Base-by-base conservation (phyloP, 2,329 filamentous ascomycete genomes). In the Niveomyces coronatus region DNA sequence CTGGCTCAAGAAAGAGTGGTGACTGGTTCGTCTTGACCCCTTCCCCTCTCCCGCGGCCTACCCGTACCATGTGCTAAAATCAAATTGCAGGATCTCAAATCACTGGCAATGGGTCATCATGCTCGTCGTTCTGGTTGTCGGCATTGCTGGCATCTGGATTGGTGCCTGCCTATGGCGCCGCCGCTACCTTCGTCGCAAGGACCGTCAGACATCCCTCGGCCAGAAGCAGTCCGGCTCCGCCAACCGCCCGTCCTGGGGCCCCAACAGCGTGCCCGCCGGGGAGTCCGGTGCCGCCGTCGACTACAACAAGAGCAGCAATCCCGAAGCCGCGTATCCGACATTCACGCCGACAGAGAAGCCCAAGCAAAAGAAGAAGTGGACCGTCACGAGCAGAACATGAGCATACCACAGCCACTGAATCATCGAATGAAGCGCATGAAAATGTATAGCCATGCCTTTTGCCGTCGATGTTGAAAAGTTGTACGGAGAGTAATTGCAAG, bases 51-150 rank as follows among this genome's bases (percentile, higher is more conserved):
- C 46, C 30, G 9, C 19, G n/a, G n/a, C 15, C 1, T 11, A 14
- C 3, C 11, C 20, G 11, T 17, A 9, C 7, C 14, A 15, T 9
- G 13, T 33, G 14, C 37, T 32, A 11, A 29, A n/a, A n/a, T n/a
- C 28, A 14, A 9, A 10, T 10, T 16, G 5, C 44, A 85, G 82
- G 82, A 61, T 84, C 35, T 68, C 71, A 7, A 69, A 65, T 19
- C 84, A 89, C 57, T 85, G 75, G 65, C 71, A 78, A 63, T 94
- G 85, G 85, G 74, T 93, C 31, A 69, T 89, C 45, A 85, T 91
- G 70, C 68, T 91, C 37, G 78, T 86, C 46, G 64, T 89, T 44
- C 68, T 93, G 19, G 70, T 80, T 30, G 64, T 89, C 43, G 79
- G 67, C 37, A 82, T 93, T 44, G 62, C 70, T 11, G 66, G 67